Base-by-base conservation (phyloP, 2,329 filamentous ascomycete genomes). In the Stemphylium vesicarium region DNA sequence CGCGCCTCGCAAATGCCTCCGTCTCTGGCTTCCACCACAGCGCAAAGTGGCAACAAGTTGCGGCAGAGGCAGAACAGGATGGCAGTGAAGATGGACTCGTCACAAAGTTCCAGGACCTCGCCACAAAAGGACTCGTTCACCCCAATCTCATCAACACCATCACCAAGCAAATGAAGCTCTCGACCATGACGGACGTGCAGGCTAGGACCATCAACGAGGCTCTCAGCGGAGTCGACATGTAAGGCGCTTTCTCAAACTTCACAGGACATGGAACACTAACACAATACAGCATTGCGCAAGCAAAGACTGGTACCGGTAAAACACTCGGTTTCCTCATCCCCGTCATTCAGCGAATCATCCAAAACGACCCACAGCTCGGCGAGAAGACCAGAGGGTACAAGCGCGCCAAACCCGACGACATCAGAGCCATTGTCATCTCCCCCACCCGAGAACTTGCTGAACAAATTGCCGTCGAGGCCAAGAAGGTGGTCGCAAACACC, bases 221-320 rank as follows among this genome's bases (percentile, higher is more conserved):
- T 4, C 80, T 98, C 37, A 85, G 87, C 63, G 93, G 95, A 18
- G 85, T 82, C 56, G 94, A 97, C 75, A 82, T 96, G 90, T 94
- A 83, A 80, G 89, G 78, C 32, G 11, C 41, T 22, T 10, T 39
- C 7, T 22, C 26, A 26, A 18, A 10, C 16, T 31, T 20, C 26
- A 15, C 39, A 8, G 33, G 41, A n/a, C 4, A 36, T 10, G 32
- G 24, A 15, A 9, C 32, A 50, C 57, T 66, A 58, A 68, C 50
- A 53, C 50, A 29, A 38, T 58, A 59, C 68, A 70, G 74, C 50
- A 77, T 98, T 63, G 95, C 94, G 41, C 95, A 98, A 80, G 95
- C 95, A 56, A 96, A 91, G 79, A 99, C 95, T 8, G 95, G 95
- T 73, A 98, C 95, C 4, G 95, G 95, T 73, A 99, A 99, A 80